Evolutionary conservation across 257 asterid genomes (phyloP).

Genomic region (Solanum microdontum): DNA sequence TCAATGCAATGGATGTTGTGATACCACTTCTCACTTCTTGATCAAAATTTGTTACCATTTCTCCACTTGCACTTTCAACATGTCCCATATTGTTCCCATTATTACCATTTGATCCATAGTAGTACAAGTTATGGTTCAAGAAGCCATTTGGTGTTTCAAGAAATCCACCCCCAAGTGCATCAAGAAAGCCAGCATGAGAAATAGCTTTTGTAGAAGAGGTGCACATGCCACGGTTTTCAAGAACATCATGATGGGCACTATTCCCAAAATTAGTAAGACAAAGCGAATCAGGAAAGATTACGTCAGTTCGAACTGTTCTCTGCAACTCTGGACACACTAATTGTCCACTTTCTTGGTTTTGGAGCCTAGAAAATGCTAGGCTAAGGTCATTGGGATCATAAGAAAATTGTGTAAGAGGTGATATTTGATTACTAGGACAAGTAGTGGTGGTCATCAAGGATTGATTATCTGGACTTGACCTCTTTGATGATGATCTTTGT

Average conservation of each 20-base stretch:
- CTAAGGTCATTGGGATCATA: conserved; percentile 50
- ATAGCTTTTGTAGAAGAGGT: neutral
- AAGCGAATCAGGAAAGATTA: neutral
- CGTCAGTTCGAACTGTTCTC: neutral
- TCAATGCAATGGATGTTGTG: conserved; percentile 27
- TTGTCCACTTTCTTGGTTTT: conserved; percentile 33
- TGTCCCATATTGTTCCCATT: neutral
- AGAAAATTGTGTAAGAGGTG: conserved; percentile 2
- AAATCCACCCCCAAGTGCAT: conserved; percentile 9
- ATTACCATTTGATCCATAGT: conserved; percentile 12
- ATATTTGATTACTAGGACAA: conserved; percentile 21
- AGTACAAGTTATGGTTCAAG: conserved; percentile 17
- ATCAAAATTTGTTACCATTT: conserved; percentile 31
- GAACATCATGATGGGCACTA: neutral
- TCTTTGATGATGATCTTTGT: conserved; percentile 40
- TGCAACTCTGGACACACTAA: conserved; percentile 15
- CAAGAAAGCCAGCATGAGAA: neutral
- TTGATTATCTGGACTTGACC: conserved; percentile 27
- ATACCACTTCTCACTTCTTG: conserved; percentile 4
- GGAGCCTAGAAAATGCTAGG: conserved; percentile 60
- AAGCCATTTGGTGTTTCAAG: conserved; percentile 22
- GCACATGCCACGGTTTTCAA: conserved; percentile 10
- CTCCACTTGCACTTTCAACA: conserved; percentile 16
- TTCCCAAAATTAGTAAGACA: neutral
- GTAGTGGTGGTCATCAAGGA: neutral